phyloP scores from a whole-genome alignment of 2,329 filamentous ascomycete genomes.

The Penicillium sp. region DNA sequence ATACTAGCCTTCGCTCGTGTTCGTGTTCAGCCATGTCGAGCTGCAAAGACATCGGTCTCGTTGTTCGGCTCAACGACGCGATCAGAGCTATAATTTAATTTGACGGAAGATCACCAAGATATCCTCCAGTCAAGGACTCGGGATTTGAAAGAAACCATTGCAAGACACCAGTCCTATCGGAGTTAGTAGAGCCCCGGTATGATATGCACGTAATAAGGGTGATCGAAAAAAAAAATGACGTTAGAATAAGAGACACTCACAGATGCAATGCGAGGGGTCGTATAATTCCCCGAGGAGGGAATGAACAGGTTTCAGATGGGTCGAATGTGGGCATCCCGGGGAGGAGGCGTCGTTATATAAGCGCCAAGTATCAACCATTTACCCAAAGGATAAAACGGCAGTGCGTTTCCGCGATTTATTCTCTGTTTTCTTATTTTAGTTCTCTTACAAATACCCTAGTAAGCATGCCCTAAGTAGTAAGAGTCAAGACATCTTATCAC shows the following conservation, averaged over 20 bases:
- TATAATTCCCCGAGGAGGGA: slow-evolving; percentile 6
- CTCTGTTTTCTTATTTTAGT: neutral
- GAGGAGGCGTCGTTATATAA: slow-evolving; percentile 4
- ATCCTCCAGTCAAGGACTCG: slow-evolving; percentile 21
- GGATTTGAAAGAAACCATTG: slow-evolving; percentile 22
- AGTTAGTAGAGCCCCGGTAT: slow-evolving; percentile 3
- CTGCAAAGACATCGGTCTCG: slow-evolving; percentile 2
- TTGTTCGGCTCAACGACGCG: slow-evolving; percentile 7
- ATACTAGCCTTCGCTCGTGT: slow-evolving; percentile 11
- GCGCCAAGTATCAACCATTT: slow-evolving; percentile 9
- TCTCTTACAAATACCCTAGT: too few species aligned
- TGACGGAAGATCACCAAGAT: slow-evolving; percentile 16
- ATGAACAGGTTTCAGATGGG: slow-evolving; percentile 1
- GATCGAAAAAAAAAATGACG: neutral
- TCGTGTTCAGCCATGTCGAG: slow-evolving; percentile 21
- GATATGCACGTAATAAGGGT: slow-evolving; percentile 1
- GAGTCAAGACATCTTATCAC: too few species aligned
- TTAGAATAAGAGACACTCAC: neutral
- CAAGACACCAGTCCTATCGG: slow-evolving; percentile 11
- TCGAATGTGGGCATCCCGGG: slow-evolving; percentile 1
- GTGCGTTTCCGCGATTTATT: neutral
- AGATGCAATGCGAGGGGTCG: slow-evolving; percentile 9
- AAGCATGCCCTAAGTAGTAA: too few species aligned
- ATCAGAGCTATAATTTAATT: slow-evolving; percentile 17
- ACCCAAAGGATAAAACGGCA: neutral